Conservation (phyloP, 176 grass and related monocot genomes). For the Aegilops speltoides region DNA sequence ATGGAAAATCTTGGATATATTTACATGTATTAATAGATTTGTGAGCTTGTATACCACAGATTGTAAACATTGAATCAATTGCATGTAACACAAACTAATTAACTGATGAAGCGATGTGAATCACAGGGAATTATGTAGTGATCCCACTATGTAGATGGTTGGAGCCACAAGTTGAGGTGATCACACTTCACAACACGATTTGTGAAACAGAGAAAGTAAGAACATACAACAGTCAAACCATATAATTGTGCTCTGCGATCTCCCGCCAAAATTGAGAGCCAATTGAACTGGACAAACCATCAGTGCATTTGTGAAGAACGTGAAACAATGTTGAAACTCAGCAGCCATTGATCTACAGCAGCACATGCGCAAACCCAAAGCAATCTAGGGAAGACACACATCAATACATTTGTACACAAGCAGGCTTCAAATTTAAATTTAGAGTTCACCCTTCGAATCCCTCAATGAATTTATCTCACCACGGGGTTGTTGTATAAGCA, state of each 20-base stretch:
- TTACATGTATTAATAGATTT: not conserved
- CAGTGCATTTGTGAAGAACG: too few relatives aligned
- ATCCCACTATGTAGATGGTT: not conserved
- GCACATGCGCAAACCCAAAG: too few relatives aligned
- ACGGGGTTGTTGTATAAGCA: conserved; percentile 46
- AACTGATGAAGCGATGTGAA: not conserved
- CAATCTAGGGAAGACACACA: too few relatives aligned
- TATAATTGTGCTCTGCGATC: too few relatives aligned
- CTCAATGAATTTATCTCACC: conserved; percentile 38
- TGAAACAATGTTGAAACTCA: too few relatives aligned
- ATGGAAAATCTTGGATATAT: not conserved
- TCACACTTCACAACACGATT: not conserved
- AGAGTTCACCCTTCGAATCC: conserved; percentile 37
- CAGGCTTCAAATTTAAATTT: too few relatives aligned
- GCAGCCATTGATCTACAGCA: too few relatives aligned
- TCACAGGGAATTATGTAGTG: not conserved
- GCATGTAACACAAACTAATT: not conserved
- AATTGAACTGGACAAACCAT: too few relatives aligned
- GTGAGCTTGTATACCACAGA: too few relatives aligned
- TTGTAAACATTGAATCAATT: too few relatives aligned
- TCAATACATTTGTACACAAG: too few relatives aligned
- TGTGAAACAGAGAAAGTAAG: not conserved
- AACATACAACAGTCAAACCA: not conserved
- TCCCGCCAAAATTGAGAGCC: not conserved
- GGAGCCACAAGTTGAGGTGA: not conserved